These are phyloP conservation scores for Kondoa malvinella DNA, from an alignment of 768 basidiomycete genomes.

Conservation along the genomic window DNA sequence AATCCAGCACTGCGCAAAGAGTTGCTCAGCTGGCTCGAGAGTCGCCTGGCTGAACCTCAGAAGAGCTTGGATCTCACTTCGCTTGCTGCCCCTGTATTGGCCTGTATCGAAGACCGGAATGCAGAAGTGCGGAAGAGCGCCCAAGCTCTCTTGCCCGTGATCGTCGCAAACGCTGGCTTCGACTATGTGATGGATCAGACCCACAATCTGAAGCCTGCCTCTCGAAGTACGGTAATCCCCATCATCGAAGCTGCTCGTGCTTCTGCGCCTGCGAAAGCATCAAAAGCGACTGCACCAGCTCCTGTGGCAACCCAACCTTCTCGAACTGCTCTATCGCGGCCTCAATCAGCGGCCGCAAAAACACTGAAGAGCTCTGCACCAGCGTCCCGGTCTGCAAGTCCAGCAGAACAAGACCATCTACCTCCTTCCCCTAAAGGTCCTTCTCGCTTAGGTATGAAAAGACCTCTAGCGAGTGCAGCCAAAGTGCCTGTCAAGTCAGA, in stretches of 20 bases:
- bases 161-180: slow-evolving; percentile 60
- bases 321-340: neutral
- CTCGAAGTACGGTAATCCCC: slow-evolving; percentile 61
- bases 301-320: neutral
- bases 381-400: slow-evolving; percentile 16
- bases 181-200: slow-evolving; percentile 76
- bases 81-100: slow-evolving; percentile 50
- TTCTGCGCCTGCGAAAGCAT: slow-evolving; percentile 31
- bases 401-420: slow-evolving; percentile 26
- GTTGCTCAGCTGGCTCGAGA: slow-evolving; percentile 60
- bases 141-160: slow-evolving; percentile 55
- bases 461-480: neutral
- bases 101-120: slow-evolving; percentile 75
- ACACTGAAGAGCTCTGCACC: slow-evolving; percentile 12
- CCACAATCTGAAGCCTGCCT: slow-evolving; percentile 75
- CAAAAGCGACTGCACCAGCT: neutral
- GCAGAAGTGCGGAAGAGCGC: slow-evolving; percentile 84
- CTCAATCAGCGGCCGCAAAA: slow-evolving; percentile 2
- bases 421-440: slow-evolving; percentile 16
- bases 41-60: slow-evolving; percentile 38
- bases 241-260: slow-evolving; percentile 62
- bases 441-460: slow-evolving; percentile 13
- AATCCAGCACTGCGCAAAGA: slow-evolving; percentile 77
- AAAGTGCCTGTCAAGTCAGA: slow-evolving; percentile 21
- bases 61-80: slow-evolving; percentile 48